These are phyloP conservation scores for Dothideomycetidae sp. DNA, from an alignment of 2,329 filamentous ascomycete species.

Conservation along the genomic window DNA sequence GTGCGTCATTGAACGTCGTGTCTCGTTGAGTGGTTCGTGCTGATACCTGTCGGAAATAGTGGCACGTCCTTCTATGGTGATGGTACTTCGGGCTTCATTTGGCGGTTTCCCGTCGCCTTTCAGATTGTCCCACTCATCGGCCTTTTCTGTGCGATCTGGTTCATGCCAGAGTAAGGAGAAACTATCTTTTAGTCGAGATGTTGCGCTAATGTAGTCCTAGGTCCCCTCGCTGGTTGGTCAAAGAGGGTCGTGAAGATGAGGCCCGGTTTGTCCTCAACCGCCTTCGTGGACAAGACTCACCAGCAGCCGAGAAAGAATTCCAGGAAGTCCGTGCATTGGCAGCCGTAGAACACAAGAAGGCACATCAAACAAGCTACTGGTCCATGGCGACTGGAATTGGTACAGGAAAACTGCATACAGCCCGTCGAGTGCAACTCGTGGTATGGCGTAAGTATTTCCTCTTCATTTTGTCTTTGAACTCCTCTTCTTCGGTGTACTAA, in stretches of 20 bases:
- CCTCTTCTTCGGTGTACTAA: too few relatives aligned
- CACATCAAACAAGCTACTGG: constrained; percentile 19
- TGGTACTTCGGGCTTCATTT: constrained; percentile 15
- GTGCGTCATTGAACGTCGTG: constrained; percentile 43
- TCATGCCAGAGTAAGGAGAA: constrained; percentile 44
- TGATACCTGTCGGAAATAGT: constrained; percentile 19
- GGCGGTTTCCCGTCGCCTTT: constrained; percentile 57
- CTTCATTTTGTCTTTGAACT: too few relatives aligned
- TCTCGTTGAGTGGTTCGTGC: constrained; percentile 46
- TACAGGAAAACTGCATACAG: constrained; percentile 22
- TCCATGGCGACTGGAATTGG: constrained; percentile 21
- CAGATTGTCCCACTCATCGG: constrained; percentile 50
- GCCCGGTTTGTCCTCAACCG: constrained; percentile 49
- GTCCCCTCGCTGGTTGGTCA: constrained; percentile 52
- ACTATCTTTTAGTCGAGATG: neutral
- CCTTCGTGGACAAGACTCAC: constrained; percentile 40
- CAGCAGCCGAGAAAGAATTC: constrained; percentile 41
- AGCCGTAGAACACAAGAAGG: constrained; percentile 38
- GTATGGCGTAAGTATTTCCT: too few relatives aligned
- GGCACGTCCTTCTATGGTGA: constrained; percentile 15
- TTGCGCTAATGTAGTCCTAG: constrained; percentile 1
- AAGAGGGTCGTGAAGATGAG: constrained; percentile 51
- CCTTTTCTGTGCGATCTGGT: constrained; percentile 44
- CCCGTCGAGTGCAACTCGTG: constrained; percentile 24
- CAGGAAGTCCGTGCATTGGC: constrained; percentile 53